Base-by-base conservation (phyloP, 1,284 basidiomycete genomes). In the Retiboletus flavoniger region DNA sequence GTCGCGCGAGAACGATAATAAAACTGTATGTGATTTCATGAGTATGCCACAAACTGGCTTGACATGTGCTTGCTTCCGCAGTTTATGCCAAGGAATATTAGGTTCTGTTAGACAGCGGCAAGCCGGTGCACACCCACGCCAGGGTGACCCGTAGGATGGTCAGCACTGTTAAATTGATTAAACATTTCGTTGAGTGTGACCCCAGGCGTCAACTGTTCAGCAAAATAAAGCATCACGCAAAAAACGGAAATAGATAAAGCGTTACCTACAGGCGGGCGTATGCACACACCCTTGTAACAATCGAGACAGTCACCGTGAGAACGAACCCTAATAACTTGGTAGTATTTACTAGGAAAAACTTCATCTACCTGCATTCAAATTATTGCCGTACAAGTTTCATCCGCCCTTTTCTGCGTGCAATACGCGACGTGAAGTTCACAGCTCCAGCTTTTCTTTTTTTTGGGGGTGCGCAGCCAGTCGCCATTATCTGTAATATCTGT, bases 401-500 rank as follows among this genome's bases (percentile, higher is more conserved):
- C 41, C 35, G 45, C 31, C 24, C 32, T 29, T 38, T 40, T 38
- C 35, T 10, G 43, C 10, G 35, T 29, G 24, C 40, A 28, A 9
- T 28, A 24, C 35, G n/a, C 40, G 24, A 54, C 41, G 17, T 5
- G 26, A 41, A n/a, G 34, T 60, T 59, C 60, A 51, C 59, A 54
- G 62, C 56, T 50, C 51, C 51, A 48, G n/a, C 42, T 60, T 31
- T 28, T 34, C 7, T 46, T 35, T 61, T 63, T 62, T 55, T 32
- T 32, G 31, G 24, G 61, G 58, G 59, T 63, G 43, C 50, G 29
- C 40, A 45, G 13, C 32, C 21, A 26, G 29, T 46, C 48, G n/a
- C n/a, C n/a, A n/a, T n/a, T n/a, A 32, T 63, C 48, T 41, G 13
- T 32, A 32, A 41, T 38, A 48, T 45, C 35, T 26, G 35, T 31